Evolutionary conservation across 1,284 basidiomycete genomes (phyloP).

Genomic region (Sanghuangporus sanghuang): DNA sequence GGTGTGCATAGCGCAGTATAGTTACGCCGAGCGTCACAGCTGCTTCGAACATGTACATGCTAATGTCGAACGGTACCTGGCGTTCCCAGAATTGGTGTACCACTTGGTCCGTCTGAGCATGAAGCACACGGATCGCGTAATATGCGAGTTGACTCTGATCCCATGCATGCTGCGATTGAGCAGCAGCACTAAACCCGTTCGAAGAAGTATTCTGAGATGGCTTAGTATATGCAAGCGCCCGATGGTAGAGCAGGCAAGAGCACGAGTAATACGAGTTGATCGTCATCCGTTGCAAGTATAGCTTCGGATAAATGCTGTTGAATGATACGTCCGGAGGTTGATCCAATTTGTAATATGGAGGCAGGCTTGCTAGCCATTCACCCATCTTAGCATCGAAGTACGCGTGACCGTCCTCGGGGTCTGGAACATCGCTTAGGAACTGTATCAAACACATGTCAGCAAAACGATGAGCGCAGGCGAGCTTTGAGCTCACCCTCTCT

Average conservation of each 20-base stretch:
- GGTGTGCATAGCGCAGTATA: neutral
- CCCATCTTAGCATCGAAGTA: constrained; percentile 1
- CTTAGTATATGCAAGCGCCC: neutral
- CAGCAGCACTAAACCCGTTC: neutral
- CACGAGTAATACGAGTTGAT: constrained; percentile 3
- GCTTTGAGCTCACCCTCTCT: constrained; percentile 29
- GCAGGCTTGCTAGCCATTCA: constrained; percentile 4
- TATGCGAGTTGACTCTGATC: constrained; percentile 11
- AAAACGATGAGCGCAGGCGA: constrained; percentile 22
- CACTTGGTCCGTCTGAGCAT: constrained; percentile 13
- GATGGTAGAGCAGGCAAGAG: constrained; percentile 4
- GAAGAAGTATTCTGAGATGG: constrained; percentile 17
- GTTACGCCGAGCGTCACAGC: constrained; percentile 24
- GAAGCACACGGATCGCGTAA: constrained; percentile 18
- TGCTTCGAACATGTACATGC: constrained; percentile 30
- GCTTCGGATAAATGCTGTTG: constrained; percentile 15
- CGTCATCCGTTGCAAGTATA: constrained; percentile 16
- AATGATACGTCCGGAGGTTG: constrained; percentile 9
- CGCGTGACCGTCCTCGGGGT: neutral
- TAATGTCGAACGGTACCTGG: constrained; percentile 21
- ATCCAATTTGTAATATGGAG: constrained; percentile 20
- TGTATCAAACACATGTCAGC: neutral
- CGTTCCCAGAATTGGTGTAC: constrained; percentile 21
- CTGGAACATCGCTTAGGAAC: constrained; percentile 1
- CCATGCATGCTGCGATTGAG: neutral